Percentiles rank a stretch among this genome's conserved stretches.
Conservation (phyloP, 495 filamentous ascomycete genomes). For the Aspergillus mulundensis region DNA sequence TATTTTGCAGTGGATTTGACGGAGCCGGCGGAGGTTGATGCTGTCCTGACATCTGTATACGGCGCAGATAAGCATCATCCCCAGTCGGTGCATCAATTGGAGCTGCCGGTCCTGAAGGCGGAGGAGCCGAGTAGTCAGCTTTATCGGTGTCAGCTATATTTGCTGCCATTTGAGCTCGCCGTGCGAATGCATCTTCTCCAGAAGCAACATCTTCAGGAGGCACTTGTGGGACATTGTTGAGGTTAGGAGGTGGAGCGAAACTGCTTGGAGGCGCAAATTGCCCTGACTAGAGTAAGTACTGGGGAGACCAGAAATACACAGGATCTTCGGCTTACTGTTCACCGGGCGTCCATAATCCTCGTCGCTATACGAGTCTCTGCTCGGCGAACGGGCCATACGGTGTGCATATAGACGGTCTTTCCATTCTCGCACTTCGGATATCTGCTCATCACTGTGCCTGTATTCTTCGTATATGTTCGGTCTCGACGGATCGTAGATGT, state of each 20-base stretch:
- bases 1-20: slow-evolving; percentile 26
- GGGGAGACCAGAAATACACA: neutral
- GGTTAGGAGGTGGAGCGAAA: slow-evolving; percentile 67
- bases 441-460: slow-evolving; percentile 77
- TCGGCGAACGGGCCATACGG: slow-evolving; percentile 49
- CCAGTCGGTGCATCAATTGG: slow-evolving; percentile 53
- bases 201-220: slow-evolving; percentile 52
- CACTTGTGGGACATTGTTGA: slow-evolving; percentile 36
- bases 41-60: slow-evolving; percentile 45
- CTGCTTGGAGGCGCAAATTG: slow-evolving; percentile 69
- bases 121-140: slow-evolving; percentile 21
- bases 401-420: slow-evolving; percentile 80
- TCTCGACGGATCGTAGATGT: slow-evolving; percentile 80
- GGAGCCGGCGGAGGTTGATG: slow-evolving; percentile 32
- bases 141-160: slow-evolving; percentile 9
- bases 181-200: slow-evolving; percentile 69
- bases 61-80: slow-evolving; percentile 65
- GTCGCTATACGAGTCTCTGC: slow-evolving; percentile 56
- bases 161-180: slow-evolving; percentile 51
- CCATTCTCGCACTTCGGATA: slow-evolving; percentile 79
- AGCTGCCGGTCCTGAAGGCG: slow-evolving; percentile 40
- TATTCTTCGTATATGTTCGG: slow-evolving; percentile 89
- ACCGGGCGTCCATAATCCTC: slow-evolving; percentile 47
- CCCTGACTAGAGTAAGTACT: slow-evolving; percentile 35
- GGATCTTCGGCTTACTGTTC: slow-evolving; percentile 43